Conservation (phyloP, 371 early-diverging fungal genomes). For the Rhizopus sp. region DNA sequence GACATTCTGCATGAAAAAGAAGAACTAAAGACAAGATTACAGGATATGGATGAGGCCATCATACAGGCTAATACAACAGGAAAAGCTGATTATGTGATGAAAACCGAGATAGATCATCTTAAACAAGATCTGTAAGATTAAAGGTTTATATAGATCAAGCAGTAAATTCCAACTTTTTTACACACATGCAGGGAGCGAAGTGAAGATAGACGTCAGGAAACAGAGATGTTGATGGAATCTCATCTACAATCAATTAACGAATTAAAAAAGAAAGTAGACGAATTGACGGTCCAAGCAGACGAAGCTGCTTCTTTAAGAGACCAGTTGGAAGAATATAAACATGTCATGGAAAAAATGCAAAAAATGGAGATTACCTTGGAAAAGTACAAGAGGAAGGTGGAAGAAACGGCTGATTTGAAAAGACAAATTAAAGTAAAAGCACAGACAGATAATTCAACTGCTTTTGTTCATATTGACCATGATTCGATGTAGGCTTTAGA, state of each 20-base stretch:
- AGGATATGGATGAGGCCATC: slow-evolving; percentile 73
- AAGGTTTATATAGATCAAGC: background rate
- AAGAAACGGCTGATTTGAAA: slow-evolving; percentile 81
- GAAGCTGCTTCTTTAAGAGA: slow-evolving; percentile 75
- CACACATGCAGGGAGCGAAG: slow-evolving; percentile 61
- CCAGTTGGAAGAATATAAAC: slow-evolving; percentile 86
- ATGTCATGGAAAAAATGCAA: slow-evolving; percentile 83
- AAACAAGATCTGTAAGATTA: slow-evolving; percentile 76
- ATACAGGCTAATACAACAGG: slow-evolving; percentile 73
- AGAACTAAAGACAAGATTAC: slow-evolving; percentile 61
- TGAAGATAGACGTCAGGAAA: slow-evolving; percentile 76
- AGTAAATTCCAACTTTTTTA: background rate
- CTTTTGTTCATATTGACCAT: background rate
- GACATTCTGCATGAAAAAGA: slow-evolving; percentile 64
- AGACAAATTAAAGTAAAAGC: slow-evolving; percentile 71
- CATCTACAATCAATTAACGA: slow-evolving; percentile 67
- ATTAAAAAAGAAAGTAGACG: slow-evolving; percentile 64
- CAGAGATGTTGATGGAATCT: slow-evolving; percentile 62
- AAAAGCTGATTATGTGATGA: slow-evolving; percentile 81
- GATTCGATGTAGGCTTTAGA: slow-evolving; percentile 56
- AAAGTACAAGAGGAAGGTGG: slow-evolving; percentile 91
- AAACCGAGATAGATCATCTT: slow-evolving; percentile 87
- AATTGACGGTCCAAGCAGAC: slow-evolving; percentile 69
- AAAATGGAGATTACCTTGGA: slow-evolving; percentile 87
- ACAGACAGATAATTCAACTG: background rate